A percentile compares a stretch with the other conserved stretches of the same genome.
Evolutionary conservation across 78 protist genomes (phyloP).

Genomic region (Planoprotostelium fungivorum): DNA sequence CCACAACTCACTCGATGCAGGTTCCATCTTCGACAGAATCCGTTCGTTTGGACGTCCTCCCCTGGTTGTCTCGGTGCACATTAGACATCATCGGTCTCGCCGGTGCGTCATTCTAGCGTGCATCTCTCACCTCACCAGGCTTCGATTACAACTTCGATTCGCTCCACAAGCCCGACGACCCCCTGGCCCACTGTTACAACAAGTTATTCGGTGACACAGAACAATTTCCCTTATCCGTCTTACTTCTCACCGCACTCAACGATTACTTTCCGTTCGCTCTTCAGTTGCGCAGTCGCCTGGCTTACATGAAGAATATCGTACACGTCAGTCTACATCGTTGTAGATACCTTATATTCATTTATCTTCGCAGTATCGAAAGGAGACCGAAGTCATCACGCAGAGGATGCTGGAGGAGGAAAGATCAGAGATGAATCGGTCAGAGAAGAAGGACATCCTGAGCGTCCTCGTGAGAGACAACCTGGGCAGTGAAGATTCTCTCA

Average conservation of each 20-base stretch:
- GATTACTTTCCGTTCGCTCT: too few species aligned
- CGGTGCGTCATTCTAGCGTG: not conserved
- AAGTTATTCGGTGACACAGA: too few species aligned
- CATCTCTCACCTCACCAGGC: not conserved
- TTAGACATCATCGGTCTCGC: not conserved
- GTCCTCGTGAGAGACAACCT: not conserved
- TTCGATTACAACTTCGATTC: not conserved
- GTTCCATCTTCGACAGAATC: not conserved
- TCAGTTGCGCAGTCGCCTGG: too few species aligned
- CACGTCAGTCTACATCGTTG: too few species aligned
- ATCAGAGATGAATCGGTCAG: too few species aligned
- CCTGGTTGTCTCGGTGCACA: not conserved
- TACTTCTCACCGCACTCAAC: too few species aligned
- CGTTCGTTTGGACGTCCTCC: not conserved
- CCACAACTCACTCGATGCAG: not conserved
- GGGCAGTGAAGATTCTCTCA: not conserved
- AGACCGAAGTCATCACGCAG: too few species aligned
- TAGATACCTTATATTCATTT: too few species aligned
- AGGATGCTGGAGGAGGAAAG: too few species aligned
- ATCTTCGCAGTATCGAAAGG: too few species aligned
- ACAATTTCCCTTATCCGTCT: too few species aligned
- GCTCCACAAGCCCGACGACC: not conserved
- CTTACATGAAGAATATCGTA: too few species aligned
- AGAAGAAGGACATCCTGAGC: not conserved
- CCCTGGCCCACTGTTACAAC: not conserved